Percentiles rank a stretch among this genome's conserved stretches.
Evolutionary conservation across 768 basidiomycete genomes (phyloP).

Genomic region (Leccinum aurantiacum): DNA sequence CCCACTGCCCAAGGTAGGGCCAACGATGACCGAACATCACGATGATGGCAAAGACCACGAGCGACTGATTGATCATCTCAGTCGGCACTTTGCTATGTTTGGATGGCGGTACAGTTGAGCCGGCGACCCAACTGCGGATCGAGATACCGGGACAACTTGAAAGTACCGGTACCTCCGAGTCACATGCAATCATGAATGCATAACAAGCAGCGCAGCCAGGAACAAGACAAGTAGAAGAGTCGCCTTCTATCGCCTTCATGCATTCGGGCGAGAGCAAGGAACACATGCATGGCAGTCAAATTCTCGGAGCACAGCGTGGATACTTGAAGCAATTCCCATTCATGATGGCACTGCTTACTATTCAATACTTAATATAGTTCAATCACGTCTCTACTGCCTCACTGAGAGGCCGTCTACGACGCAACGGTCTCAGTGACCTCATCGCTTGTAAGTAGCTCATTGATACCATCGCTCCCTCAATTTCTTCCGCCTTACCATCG

Average conservation of each 20-base stretch:
- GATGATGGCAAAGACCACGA: no score
- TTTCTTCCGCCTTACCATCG: slow-evolving; percentile 72
- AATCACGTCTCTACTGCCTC: not conserved
- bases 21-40: no score
- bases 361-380: not conserved
- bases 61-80: not conserved
- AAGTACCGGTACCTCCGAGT: no score
- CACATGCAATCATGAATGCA: not conserved
- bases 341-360: not conserved
- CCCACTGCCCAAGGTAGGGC: not conserved
- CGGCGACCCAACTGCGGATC: no score
- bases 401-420: not conserved
- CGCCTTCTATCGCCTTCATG: not conserved
- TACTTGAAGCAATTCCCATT: no score
- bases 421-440: not conserved
- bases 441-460: not conserved
- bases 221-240: not conserved
- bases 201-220: not conserved
- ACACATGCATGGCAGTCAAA: not conserved
- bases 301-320: no score
- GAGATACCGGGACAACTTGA: no score
- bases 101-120: no score
- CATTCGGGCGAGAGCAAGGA: not conserved
- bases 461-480: slow-evolving; percentile 73
- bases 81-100: not conserved